Percentiles rank a stretch among this genome's conserved stretches.
Evolutionary conservation across 2,329 filamentous ascomycete species (phyloP).

Genomic region (Aspergillus felis): DNA sequence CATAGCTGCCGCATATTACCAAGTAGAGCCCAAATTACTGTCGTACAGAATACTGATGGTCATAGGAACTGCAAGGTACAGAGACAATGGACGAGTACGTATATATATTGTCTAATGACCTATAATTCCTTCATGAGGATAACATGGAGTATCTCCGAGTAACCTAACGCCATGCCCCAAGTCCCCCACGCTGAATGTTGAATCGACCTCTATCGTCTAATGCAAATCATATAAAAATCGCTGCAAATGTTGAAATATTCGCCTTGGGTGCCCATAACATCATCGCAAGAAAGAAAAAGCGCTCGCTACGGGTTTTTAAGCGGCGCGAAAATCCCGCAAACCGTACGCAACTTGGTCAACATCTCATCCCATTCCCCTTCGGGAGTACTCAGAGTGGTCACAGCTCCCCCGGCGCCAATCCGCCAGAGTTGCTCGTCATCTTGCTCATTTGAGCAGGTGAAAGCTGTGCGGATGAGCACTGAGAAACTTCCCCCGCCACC

Average conservation of each 20-base stretch:
- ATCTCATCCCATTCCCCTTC: constrained; percentile 88
- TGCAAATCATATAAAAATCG: constrained; percentile 3
- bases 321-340: constrained; percentile 40
- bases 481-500: constrained; percentile 84
- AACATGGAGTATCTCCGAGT: not conserved
- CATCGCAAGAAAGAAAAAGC: constrained; percentile 1
- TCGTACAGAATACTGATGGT: not conserved
- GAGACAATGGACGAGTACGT: not conserved
- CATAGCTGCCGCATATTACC: not conserved
- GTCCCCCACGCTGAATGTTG: constrained; percentile 26
- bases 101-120: not conserved
- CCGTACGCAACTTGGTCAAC: constrained; percentile 63
- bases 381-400: constrained; percentile 77
- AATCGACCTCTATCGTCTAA: constrained; percentile 19
- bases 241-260: constrained; percentile 28
- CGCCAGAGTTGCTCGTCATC: constrained; percentile 56
- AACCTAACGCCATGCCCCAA: constrained; percentile 4
- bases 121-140: not conserved
- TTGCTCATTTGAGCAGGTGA: constrained; percentile 40
- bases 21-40: not conserved
- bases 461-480: constrained; percentile 82
- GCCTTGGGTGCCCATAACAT: constrained; percentile 6
- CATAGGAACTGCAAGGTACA: not conserved
- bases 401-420: constrained; percentile 84
- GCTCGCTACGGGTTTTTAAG: constrained; percentile 9